Evolutionary conservation across 2,329 filamentous ascomycete species (phyloP), one percentile per base, ranked within the genome.

Genomic region (Blumeria hordei): DNA sequence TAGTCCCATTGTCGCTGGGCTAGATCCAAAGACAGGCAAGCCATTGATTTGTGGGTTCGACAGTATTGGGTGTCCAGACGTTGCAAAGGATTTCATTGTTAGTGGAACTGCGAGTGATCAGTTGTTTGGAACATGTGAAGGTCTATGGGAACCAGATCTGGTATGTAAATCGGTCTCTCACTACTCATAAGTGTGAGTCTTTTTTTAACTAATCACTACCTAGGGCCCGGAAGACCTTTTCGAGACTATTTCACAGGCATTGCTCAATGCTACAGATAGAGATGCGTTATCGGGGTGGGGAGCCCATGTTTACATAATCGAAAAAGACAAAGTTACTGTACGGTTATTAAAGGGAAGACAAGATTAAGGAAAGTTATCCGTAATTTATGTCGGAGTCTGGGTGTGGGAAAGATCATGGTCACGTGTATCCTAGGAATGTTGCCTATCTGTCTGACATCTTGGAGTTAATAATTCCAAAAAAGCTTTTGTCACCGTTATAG

Each of bases 321-420:
- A 96, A 76, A 98, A 98, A 78, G 88, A 94, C 74, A 96, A 96
- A 84, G 86, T 98, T 60, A 96, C 92, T 66, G 95, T 96, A 83
- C 78, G 92, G 69, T 80, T 98, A 80, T 75, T 98, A 69, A 96
- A 96, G 80, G 88, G 88, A 67, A 81, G 88, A 74, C 90, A 96
- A 74, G 90, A 96, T 69, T 88, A 86, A 67, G 39, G 37, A 52
- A 37, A 16, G 18, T 36, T 41, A 35, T 36, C 28, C 10, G 37
- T 54, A 55, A 28, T 28, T 4, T 4, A 28, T 28, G 4, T 28
- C 21, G 21, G 21, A 28, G 21, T 28, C 21, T 28, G 21, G 21
- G 21, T 28, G 21, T 28, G 21, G 21, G 21, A 28, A 28, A 55
- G n/a, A 55, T 16, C 32, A 47, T 54, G 41, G 53, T 58, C 57